phyloP scores from a whole-genome alignment of 139 green algal species.

The Chlamydomonas schloesseri region DNA sequence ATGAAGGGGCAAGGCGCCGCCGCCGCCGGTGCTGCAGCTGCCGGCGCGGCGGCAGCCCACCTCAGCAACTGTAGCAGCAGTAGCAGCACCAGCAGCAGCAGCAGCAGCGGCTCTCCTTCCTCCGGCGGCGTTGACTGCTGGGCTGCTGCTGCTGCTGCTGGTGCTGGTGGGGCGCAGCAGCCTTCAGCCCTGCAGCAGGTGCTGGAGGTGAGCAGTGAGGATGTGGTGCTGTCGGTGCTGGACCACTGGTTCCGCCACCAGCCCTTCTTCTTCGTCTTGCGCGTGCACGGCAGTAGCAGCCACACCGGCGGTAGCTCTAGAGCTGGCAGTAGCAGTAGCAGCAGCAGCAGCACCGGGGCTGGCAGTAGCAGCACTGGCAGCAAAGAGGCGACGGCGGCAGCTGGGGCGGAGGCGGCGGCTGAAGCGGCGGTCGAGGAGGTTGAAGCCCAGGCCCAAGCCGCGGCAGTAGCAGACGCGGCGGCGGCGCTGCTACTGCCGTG shows the following conservation, averaged over 20 bases:
- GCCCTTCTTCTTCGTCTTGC: not conserved
- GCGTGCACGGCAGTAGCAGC: not conserved
- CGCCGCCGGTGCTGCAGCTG: too few species aligned
- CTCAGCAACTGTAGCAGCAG: too few species aligned
- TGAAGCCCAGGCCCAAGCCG: too few species aligned
- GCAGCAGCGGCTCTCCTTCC: too few species aligned
- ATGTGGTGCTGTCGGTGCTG: conserved; percentile 26
- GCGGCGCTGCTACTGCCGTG: not conserved
- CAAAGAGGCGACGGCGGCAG: not conserved
- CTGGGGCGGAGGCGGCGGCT: not conserved
- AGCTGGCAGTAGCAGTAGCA: not conserved
- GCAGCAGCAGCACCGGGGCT: too few species aligned
- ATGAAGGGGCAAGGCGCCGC: too few species aligned
- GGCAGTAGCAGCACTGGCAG: too few species aligned
- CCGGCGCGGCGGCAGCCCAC: too few species aligned
- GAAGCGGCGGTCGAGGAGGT: not conserved
- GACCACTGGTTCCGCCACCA: conserved; percentile 13
- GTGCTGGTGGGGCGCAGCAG: too few species aligned
- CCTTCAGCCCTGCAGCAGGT: not conserved
- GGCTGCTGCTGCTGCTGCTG: not conserved
- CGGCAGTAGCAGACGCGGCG: not conserved
- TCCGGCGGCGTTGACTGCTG: too few species aligned
- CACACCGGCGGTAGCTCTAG: not conserved
- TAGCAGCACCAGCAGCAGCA: too few species aligned
- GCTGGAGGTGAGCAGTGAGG: conserved; percentile 17